Evolutionary conservation across 495 filamentous ascomycete species (phyloP).

Genomic region (Aspergillus saccharolyticus): DNA sequence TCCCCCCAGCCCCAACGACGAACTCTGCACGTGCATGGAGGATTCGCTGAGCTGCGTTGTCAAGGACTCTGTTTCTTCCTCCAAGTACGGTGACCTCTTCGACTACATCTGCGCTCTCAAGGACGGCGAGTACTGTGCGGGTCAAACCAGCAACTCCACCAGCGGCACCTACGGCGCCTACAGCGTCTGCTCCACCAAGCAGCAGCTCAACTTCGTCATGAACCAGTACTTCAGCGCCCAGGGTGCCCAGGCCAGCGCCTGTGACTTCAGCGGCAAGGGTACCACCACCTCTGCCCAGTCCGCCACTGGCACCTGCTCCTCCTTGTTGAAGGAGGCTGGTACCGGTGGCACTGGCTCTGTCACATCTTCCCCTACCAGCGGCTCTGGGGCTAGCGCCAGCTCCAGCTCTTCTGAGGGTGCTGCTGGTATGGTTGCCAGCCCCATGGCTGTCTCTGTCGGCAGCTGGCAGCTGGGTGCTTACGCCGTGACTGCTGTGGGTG

Average conservation of each 20-base stretch:
- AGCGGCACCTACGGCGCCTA: constrained; percentile 81
- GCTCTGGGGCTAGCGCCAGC: constrained; percentile 37
- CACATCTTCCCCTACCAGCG: constrained; percentile 58
- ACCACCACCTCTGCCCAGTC: constrained; percentile 39
- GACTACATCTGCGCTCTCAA: constrained; percentile 60
- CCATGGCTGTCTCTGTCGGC: constrained; percentile 56
- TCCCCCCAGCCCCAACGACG: constrained; percentile 76
- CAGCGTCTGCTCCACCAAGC: constrained; percentile 73
- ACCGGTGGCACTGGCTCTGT: constrained; percentile 60
- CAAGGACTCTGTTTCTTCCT: constrained; percentile 42
- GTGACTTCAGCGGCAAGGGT: constrained; percentile 71
- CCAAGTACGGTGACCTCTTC: constrained; percentile 64
- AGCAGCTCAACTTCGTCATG: constrained; percentile 80
- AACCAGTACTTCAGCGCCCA: constrained; percentile 73
- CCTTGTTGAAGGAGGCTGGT: constrained; percentile 55
- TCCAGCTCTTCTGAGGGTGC: constrained; percentile 37
- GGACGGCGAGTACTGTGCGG: constrained; percentile 52
- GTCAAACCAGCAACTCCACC: constrained; percentile 63
- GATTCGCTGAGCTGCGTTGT: constrained; percentile 66
- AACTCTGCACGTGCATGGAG: constrained; percentile 84
- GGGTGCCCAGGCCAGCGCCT: constrained; percentile 49
- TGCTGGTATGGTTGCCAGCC: constrained; percentile 39
- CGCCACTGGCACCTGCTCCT: constrained; percentile 44
- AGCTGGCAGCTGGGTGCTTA: constrained; percentile 64
- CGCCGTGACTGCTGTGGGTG: constrained; percentile 57